phyloP scores from a whole-genome alignment of 1,284 basidiomycete species.

The Fomitopsis betulina region DNA sequence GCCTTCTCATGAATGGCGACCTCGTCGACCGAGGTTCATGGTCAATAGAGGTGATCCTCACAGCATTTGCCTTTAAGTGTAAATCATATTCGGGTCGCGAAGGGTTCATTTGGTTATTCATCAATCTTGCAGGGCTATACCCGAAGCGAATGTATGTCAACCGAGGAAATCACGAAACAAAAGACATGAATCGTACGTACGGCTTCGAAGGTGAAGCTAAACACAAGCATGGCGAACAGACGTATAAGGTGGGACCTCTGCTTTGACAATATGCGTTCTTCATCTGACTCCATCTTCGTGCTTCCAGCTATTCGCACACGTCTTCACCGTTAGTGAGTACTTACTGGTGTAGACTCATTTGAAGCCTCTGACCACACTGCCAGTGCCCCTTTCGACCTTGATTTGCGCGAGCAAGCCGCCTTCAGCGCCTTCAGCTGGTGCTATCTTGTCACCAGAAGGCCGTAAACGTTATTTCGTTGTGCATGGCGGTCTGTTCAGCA shows the following conservation, averaged over 20 bases:
- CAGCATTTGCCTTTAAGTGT: conserved; percentile 97
- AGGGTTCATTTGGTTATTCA: neutral
- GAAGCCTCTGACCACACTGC: neutral
- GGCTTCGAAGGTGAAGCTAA: conserved; percentile 97
- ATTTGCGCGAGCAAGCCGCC: conserved; percentile 71
- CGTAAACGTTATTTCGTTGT: conserved; percentile 92
- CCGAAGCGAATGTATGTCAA: conserved; percentile 87
- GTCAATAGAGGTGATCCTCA: conserved; percentile 95
- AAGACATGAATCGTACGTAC: conserved; percentile 86
- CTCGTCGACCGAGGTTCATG: conserved; percentile 97
- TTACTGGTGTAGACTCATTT: neutral
- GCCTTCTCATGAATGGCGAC: conserved; percentile 92
- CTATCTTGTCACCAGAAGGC: conserved; percentile 82
- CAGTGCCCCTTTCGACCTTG: conserved; percentile 90
- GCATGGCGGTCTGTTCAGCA: conserved; percentile 94
- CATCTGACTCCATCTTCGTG: neutral
- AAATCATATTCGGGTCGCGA: conserved; percentile 18
- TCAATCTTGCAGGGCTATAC: conserved; percentile 65
- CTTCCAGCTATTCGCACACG: conserved; percentile 80
- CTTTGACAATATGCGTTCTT: neutral
- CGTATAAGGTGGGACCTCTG: conserved; percentile 62
- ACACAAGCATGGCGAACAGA: conserved; percentile 90
- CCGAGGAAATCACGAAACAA: conserved; percentile 96
- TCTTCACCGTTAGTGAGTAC: conserved; percentile 83
- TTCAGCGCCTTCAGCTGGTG: conserved; percentile 32